These are phyloP conservation scores for Annona cherimola DNA, from an alignment of 164 flowering plant genomes.

Conservation along the genomic window DNA sequence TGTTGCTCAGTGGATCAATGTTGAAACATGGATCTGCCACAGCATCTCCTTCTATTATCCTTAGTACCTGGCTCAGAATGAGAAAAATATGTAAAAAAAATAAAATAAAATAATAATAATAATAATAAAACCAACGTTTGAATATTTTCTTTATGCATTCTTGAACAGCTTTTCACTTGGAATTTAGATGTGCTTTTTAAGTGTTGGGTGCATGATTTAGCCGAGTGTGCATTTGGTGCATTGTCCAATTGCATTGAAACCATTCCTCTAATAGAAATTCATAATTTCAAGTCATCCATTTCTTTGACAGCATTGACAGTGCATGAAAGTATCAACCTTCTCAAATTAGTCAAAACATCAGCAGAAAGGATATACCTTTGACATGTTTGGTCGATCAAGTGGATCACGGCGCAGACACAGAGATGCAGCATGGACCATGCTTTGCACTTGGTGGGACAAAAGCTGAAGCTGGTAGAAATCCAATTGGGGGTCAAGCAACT, in stretches of 20 bases:
- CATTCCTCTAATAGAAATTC: too few species aligned
- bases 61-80: constrained; percentile 44
- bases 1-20: constrained; percentile 48
- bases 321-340: neutral
- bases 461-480: constrained; percentile 22
- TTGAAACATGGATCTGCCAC: constrained; percentile 23
- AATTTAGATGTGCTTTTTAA: too few species aligned
- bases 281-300: neutral
- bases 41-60: constrained; percentile 68
- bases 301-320: neutral
- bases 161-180: too few species aligned
- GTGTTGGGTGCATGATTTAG: neutral
- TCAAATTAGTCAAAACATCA: too few species aligned
- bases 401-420: constrained; percentile 25
- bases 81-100: neutral
- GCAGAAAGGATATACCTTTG: constrained; percentile 18
- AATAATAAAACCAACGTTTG: too few species aligned
- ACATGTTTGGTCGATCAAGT: constrained; percentile 27
- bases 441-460: constrained; percentile 44
- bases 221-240: neutral
- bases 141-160: too few species aligned
- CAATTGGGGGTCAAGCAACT: constrained; percentile 41
- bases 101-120: too few species aligned
- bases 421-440: constrained; percentile 50
- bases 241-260: neutral